Evolutionary conservation across 768 basidiomycete species (phyloP).

Genomic region (Phallus indusiatus): DNA sequence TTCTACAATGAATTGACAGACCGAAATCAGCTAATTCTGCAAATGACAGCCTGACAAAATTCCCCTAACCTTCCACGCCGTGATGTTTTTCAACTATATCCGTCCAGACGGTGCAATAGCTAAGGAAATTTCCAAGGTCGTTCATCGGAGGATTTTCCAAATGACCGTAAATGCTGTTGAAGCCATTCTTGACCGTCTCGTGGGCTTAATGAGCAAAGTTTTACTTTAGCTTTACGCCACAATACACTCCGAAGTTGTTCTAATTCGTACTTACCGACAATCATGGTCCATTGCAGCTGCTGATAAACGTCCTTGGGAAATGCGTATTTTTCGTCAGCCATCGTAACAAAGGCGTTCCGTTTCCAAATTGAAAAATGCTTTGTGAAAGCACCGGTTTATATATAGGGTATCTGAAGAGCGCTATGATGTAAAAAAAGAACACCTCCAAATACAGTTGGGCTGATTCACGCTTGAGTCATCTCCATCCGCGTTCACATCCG

Average conservation of each 20-base stretch:
- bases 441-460: too few relatives aligned
- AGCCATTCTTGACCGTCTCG: constrained; percentile 26
- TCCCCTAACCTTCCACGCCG: constrained; percentile 21
- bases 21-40: too few relatives aligned
- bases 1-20: constrained; percentile 11
- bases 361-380: background rate
- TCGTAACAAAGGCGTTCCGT: background rate
- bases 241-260: too few relatives aligned
- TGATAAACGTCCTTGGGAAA: background rate
- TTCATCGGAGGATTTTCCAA: constrained; percentile 27
- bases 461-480: too few relatives aligned
- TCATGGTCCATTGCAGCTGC: background rate
- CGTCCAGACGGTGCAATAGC: constrained; percentile 31
- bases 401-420: background rate
- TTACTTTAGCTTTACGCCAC: too few relatives aligned
- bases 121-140: constrained; percentile 31
- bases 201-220: constrained; percentile 22
- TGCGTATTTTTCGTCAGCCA: background rate
- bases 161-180: constrained; percentile 24
- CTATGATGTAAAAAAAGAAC: too few relatives aligned
- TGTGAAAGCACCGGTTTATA: background rate
- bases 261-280: background rate
- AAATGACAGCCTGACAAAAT: background rate
- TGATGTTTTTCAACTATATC: constrained; percentile 28
- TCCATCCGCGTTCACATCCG: too few relatives aligned